Evolutionary conservation across 768 basidiomycete genomes (phyloP).

Genomic region (Suillus paluster): DNA sequence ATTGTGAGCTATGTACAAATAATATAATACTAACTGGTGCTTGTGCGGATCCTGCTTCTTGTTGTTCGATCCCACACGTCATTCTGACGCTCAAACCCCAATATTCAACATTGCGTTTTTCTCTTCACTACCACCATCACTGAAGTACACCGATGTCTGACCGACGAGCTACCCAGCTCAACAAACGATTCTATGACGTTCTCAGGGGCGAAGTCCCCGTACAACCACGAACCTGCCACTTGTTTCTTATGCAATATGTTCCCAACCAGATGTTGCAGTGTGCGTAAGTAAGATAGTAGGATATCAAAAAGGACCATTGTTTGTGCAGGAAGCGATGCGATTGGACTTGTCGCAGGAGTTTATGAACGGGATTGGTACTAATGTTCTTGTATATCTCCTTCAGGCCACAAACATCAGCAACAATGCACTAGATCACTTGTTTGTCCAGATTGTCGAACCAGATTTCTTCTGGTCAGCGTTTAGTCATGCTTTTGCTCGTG

Average conservation of each 20-base stretch:
- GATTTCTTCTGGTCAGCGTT: conserved; percentile 49
- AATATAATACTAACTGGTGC: conserved; percentile 1
- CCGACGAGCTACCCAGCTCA: conserved; percentile 17
- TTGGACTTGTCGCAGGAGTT: conserved; percentile 37
- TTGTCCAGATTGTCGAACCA: conserved; percentile 46
- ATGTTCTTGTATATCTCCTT: conserved; percentile 42
- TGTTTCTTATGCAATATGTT: conserved; percentile 48
- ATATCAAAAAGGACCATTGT: conserved; percentile 36
- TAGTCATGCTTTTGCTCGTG: conserved; percentile 29
- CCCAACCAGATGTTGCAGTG: conserved; percentile 35
- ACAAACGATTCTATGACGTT: conserved; percentile 33
- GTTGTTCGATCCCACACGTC: not conserved
- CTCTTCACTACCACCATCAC: not conserved
- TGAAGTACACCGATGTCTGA: not conserved
- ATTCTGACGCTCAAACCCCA: not conserved
- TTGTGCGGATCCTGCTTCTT: conserved; percentile 1
- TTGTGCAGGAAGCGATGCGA: conserved; percentile 42
- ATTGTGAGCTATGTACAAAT: too few relatives aligned
- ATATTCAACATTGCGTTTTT: not conserved
- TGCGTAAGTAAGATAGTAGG: conserved; percentile 41
- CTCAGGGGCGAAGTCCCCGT: conserved; percentile 27
- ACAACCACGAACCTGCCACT: conserved; percentile 20
- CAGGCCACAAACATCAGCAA: conserved; percentile 44
- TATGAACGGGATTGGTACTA: conserved; percentile 42
- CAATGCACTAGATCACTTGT: conserved; percentile 37